These are phyloP conservation scores for Symbiodinium pilosum DNA, from an alignment of 73 alveolate genomes.

Conservation along the genomic window DNA sequence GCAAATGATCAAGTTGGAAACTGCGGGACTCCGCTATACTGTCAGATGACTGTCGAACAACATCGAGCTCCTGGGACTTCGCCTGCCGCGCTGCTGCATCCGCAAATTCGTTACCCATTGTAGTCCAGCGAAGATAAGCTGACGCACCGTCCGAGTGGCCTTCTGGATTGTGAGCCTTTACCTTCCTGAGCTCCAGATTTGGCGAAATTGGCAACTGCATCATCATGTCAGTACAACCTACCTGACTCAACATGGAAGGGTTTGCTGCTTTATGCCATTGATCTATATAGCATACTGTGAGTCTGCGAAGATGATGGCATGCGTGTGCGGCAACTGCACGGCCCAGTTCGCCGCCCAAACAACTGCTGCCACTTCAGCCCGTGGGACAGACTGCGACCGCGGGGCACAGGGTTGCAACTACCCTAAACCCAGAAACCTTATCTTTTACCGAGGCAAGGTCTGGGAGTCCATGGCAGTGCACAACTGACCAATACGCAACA, in stretches of 20 bases:
- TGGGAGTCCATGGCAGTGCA: too few relatives aligned
- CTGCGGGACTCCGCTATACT: not conserved
- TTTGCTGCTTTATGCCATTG: not conserved
- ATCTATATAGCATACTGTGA: not conserved
- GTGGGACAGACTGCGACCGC: not conserved
- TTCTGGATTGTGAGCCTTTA: not conserved
- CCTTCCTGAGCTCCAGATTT: not conserved
- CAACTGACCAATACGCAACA: not conserved
- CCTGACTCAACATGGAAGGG: fast-evolving
- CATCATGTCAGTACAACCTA: not conserved
- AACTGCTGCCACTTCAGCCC: not conserved
- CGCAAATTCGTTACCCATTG: not conserved
- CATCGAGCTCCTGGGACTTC: not conserved
- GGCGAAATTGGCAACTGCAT: not conserved
- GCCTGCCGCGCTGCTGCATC: not conserved
- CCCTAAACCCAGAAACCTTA: not conserved
- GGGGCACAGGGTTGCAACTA: not conserved
- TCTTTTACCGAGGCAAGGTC: not conserved
- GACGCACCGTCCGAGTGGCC: not conserved
- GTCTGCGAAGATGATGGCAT: not conserved
- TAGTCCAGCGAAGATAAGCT: not conserved
- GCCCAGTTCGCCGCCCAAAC: not conserved
- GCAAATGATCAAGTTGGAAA: not conserved
- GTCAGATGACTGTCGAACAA: not conserved
- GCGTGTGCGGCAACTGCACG: not conserved